Evolutionary conservation across 1,284 basidiomycete genomes (phyloP).

Genomic region (Heterobasidion occidentale): DNA sequence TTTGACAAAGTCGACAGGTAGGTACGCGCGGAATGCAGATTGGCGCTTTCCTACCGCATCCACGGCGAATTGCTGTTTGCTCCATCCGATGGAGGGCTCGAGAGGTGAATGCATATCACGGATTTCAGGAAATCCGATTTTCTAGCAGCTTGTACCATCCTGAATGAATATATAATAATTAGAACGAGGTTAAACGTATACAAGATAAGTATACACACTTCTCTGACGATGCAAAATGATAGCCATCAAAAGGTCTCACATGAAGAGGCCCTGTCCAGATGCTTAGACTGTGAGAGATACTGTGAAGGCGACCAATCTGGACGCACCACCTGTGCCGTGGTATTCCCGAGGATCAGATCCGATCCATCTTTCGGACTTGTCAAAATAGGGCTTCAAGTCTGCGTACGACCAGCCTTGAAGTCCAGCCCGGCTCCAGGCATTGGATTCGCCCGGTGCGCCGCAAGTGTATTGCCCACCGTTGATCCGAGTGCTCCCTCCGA

Average conservation of each 20-base stretch:
- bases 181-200: background rate
- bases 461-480: conserved; percentile 6
- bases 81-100: conserved; percentile 1
- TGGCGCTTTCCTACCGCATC: background rate
- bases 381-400: conserved; percentile 4
- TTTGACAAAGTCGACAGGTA: background rate
- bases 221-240: background rate
- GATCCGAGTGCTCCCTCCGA: conserved; percentile 4
- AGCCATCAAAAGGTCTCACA: background rate
- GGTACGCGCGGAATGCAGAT: conserved; percentile 4
- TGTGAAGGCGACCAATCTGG: background rate
- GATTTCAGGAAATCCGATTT: conserved; percentile 1
- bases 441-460: conserved; percentile 2
- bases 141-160: background rate
- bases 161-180: background rate
- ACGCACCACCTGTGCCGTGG: conserved; percentile 3
- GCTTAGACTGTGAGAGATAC: background rate
- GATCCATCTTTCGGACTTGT: conserved; percentile 3
- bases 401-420: conserved; percentile 1
- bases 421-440: conserved; percentile 3
- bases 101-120: conserved; percentile 4
- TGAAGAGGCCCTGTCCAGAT: conserved; percentile 1
- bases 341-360: background rate
- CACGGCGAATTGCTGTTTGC: conserved; percentile 6
- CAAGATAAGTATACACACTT: background rate